Base-by-base conservation (phyloP, 805 yeast species). In the Candida khao-thaluensis region DNA sequence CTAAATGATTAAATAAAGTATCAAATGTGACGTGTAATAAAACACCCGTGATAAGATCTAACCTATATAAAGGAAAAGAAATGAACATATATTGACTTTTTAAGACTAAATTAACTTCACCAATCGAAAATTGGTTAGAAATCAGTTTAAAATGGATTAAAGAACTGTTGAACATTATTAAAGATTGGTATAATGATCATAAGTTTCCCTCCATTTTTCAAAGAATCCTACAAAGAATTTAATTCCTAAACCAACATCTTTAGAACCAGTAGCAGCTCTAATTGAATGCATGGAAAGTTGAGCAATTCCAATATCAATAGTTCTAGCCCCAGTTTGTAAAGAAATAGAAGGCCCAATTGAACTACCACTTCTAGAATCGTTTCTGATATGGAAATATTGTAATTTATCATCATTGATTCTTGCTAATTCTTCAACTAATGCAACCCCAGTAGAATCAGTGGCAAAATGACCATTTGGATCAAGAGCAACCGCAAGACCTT, bases 241-340 rank as follows among this genome's bases (percentile, higher is more conserved):
- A 36, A 79, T 74, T 30, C 85, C 95, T 38, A 84, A 68, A 34
- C 86, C 88, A 43, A 85, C 73, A 55, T 87, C 95, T 56, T 79
- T 75, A 15, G 85, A 72, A 29, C 95, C 95, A 21, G 82, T 74
- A 10, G 89, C 74, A 18, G 93, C 95, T 52, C 95, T 74, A 50
- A 86, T 82, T 29, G 88, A 81, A 62, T 86, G 95, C 95, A 86
- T 86, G 2, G 91, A 76, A 51, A 84, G 69, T 62, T 86, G 95
- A 2, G 95, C 80, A 50, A 86, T 82, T 40, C 95, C 95, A 42
- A 85, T 60, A 52, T 86, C 95, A 40, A 85, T 76, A 30, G 91
- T 82, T 53, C 86, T 71, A 3, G 85, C 85, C 40, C 88, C 88
- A 1, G 86, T 79, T 46, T 72, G 76, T 28, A 75, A 62, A 11